Conservation (phyloP, 192 early-diverging fungal species). For the Phycomyces blakesleeanus region DNA sequence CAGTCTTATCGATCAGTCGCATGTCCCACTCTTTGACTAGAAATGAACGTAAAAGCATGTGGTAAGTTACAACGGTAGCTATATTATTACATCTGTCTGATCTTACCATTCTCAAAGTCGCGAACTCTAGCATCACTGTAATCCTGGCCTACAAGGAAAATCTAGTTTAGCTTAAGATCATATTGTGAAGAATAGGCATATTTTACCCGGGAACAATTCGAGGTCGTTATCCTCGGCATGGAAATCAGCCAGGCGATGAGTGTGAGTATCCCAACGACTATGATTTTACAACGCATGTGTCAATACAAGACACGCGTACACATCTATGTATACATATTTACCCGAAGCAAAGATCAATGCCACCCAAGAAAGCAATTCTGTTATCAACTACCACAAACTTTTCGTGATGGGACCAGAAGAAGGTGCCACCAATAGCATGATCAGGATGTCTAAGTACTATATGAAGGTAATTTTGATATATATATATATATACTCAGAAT, state of each 20-base stretch:
- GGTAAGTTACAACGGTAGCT: no score
- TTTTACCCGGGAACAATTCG: slow-evolving; percentile 45
- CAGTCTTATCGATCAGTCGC: slow-evolving; percentile 44
- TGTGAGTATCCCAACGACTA: slow-evolving; percentile 63
- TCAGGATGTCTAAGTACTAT: slow-evolving; percentile 83
- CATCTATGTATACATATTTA: slow-evolving; percentile 8
- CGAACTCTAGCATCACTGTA: slow-evolving; percentile 83
- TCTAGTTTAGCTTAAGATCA: no score
- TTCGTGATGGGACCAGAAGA: slow-evolving; percentile 89
- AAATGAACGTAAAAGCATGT: background rate
- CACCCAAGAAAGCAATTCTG: slow-evolving; percentile 81
- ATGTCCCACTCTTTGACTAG: slow-evolving; percentile 49
- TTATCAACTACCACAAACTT: slow-evolving; percentile 79
- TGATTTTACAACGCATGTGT: background rate
- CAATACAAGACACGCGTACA: no score
- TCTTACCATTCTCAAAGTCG: slow-evolving; percentile 56
- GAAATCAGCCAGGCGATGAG: slow-evolving; percentile 74
- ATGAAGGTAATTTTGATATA: no score
- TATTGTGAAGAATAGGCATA: no score
- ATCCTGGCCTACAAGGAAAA: slow-evolving; percentile 58
- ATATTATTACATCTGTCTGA: background rate
- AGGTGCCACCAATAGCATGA: slow-evolving; percentile 70
- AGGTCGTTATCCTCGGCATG: slow-evolving; percentile 39
- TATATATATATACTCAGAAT: no score
- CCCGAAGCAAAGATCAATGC: slow-evolving; percentile 84